These are phyloP conservation scores for Cryptosporidium canis DNA, from an alignment of 169 alveolate species.

Conservation along the genomic window DNA sequence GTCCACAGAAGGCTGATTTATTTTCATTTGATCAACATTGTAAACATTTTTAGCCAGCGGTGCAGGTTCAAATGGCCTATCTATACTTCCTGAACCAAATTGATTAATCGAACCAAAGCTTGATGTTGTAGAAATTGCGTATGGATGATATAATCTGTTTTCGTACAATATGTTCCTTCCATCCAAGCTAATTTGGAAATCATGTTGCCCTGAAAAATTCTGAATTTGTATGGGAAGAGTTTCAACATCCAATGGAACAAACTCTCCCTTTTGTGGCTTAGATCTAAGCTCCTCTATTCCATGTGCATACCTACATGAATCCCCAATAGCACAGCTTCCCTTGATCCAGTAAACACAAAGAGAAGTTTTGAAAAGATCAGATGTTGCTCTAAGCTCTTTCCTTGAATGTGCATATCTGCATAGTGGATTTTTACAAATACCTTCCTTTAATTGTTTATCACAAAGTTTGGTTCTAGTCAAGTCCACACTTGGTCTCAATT, in stretches of 20 bases:
- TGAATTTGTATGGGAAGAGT: constrained; percentile 43
- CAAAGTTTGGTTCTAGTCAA: constrained; percentile 62
- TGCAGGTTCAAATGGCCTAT: neutral
- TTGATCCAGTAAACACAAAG: constrained; percentile 77
- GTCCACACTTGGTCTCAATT: constrained; percentile 71
- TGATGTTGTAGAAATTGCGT: constrained; percentile 28
- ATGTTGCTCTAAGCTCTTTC: constrained; percentile 74
- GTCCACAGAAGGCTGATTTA: neutral
- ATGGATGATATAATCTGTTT: constrained; percentile 37
- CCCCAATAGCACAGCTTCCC: constrained; percentile 75
- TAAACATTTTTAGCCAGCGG: constrained; percentile 40
- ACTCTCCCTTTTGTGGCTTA: constrained; percentile 70
- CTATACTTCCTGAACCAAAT: constrained; percentile 12
- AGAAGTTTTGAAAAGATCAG: constrained; percentile 75
- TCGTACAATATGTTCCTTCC: neutral
- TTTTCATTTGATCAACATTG: neutral
- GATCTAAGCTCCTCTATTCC: constrained; percentile 75
- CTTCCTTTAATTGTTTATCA: constrained; percentile 55
- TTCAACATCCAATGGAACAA: constrained; percentile 64
- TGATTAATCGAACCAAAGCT: neutral
- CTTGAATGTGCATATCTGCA: constrained; percentile 78
- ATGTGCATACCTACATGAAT: constrained; percentile 77
- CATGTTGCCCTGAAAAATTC: neutral
- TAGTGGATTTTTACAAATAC: constrained; percentile 52
- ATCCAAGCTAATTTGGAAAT: neutral